Conservation (phyloP, 768 basidiomycete genomes). For the Russula abietina region DNA sequence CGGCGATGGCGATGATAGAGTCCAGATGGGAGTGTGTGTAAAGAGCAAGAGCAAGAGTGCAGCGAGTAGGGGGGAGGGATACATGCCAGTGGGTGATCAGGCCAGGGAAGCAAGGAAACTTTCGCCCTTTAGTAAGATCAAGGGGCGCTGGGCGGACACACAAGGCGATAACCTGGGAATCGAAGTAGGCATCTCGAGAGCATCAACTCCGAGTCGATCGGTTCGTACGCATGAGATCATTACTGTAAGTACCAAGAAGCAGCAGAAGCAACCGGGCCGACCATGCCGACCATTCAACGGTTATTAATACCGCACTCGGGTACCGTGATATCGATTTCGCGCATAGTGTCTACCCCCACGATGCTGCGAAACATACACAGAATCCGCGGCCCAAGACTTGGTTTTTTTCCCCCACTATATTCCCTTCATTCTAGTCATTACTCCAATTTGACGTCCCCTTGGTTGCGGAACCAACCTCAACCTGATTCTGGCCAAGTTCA, state of each 20-base stretch:
- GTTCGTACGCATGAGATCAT: too few species aligned
- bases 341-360: neutral
- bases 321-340: too few species aligned
- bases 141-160: too few species aligned
- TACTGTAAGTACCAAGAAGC: too few species aligned
- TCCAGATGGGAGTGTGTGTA: constrained; percentile 1
- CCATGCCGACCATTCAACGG: too few species aligned
- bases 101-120: neutral
- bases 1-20: neutral
- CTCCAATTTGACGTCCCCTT: constrained; percentile 12
- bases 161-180: neutral
- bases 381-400: neutral
- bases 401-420: neutral
- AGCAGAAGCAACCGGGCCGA: too few species aligned
- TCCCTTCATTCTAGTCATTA: neutral
- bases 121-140: neutral
- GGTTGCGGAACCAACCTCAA: constrained; percentile 12
- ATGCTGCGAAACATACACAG: neutral
- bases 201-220: too few species aligned
- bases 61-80: neutral
- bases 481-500: constrained; percentile 32
- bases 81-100: constrained; percentile 13
- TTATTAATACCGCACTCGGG: too few species aligned
- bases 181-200: too few species aligned
- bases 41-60: constrained; percentile 4